Percentiles rank a stretch among this genome's conserved stretches.
These are phyloP conservation scores for Gossypium mustelinum DNA, from an alignment of 345 rosid species.

Conservation along the genomic window DNA sequence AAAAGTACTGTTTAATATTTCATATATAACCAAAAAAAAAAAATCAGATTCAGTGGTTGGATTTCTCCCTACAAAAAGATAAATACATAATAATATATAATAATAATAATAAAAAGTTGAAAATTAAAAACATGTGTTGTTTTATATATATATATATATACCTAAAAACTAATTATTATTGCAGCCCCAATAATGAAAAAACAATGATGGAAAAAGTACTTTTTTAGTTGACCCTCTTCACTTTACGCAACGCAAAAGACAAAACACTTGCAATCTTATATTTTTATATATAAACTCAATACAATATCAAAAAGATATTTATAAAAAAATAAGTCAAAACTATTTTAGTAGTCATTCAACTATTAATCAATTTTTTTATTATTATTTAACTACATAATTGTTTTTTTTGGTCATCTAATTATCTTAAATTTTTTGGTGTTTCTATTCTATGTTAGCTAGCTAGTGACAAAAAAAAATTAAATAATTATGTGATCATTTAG, in stretches of 20 bases:
- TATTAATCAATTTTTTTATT: too few relatives aligned
- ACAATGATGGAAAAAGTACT: not conserved
- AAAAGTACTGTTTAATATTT: not conserved
- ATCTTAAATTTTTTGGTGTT: too few relatives aligned
- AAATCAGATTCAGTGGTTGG: not conserved
- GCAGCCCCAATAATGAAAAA: not conserved
- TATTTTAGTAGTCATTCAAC: accelerated
- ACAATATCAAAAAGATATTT: too few relatives aligned
- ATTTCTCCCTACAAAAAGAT: constrained; percentile 1
- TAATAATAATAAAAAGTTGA: not conserved
- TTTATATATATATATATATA: not conserved
- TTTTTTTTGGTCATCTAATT: too few relatives aligned
- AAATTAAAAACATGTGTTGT: constrained; percentile 13
- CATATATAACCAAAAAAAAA: too few relatives aligned
- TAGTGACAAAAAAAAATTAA: accelerated
- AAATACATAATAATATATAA: not conserved
- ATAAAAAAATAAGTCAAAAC: accelerated
- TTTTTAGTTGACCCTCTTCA: not conserved
- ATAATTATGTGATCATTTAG: too few relatives aligned
- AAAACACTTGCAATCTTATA: not conserved
- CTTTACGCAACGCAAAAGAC: not conserved
- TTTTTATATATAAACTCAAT: too few relatives aligned
- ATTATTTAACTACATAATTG: too few relatives aligned
- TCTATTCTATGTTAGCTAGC: too few relatives aligned
- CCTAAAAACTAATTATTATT: constrained; percentile 10